A percentile compares a stretch with the other conserved stretches of the same genome.
Evolutionary conservation across 768 basidiomycete species (phyloP).

Genomic region (Suillus lakei): DNA sequence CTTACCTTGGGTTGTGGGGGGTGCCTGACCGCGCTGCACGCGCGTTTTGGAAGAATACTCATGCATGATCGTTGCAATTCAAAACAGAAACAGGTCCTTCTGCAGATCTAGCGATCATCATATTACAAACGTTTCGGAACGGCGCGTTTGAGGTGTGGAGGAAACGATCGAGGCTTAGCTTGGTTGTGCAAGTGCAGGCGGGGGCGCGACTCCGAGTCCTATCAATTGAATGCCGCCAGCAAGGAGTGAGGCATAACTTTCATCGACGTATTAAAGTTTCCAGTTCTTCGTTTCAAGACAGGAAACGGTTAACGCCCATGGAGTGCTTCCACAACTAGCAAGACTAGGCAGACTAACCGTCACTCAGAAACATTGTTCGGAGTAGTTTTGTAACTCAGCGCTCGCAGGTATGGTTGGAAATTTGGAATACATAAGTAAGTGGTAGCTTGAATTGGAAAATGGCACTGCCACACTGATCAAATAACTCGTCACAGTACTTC

Average conservation of each 20-base stretch:
- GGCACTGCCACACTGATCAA: not conserved
- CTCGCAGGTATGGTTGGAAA: too few species aligned
- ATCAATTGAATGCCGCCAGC: not conserved
- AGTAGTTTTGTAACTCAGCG: too few species aligned
- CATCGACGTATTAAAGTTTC: not conserved
- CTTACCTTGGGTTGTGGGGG: not conserved
- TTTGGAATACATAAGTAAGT: too few species aligned
- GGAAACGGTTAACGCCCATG: not conserved
- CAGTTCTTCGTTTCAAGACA: not conserved
- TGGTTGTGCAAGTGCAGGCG: not conserved
- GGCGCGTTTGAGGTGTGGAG: not conserved
- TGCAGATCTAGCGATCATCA: not conserved
- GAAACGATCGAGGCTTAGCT: not conserved
- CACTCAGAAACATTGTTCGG: too few species aligned
- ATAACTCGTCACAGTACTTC: too few species aligned
- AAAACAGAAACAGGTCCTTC: not conserved
- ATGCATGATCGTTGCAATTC: not conserved
- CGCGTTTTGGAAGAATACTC: not conserved
- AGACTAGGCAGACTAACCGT: too few species aligned
- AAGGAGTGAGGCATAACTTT: not conserved
- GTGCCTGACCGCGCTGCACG: not conserved
- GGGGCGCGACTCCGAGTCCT: not conserved
- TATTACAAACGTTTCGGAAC: not conserved
- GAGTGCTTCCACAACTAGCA: not conserved
- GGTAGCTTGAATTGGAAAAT: too few species aligned